Percentiles rank a stretch among this genome's conserved stretches.
These are phyloP conservation scores for Hevea brasiliensis DNA, from an alignment of 345 rosid species.

Conservation along the genomic window DNA sequence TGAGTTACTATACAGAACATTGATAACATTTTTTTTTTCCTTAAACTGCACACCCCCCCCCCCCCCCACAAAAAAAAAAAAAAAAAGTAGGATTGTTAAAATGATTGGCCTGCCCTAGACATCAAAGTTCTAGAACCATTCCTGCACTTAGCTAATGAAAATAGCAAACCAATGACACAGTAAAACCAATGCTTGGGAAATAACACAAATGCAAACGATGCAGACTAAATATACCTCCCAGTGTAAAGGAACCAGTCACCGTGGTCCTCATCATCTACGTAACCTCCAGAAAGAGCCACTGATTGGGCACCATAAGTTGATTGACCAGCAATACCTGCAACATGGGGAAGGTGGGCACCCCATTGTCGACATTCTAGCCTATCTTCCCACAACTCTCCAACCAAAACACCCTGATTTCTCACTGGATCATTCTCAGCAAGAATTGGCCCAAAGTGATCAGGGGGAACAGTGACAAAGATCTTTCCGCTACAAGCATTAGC, in stretches of 20 bases:
- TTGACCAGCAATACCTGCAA: conserved; percentile 69
- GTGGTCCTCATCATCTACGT: conserved; percentile 71
- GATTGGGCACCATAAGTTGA: conserved; percentile 58
- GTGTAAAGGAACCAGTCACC: conserved; percentile 89
- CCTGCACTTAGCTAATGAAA: neutral
- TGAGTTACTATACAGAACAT: too few species aligned
- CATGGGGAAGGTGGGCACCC: conserved; percentile 66
- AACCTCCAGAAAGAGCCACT: conserved; percentile 70
- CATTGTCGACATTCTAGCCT: conserved; percentile 62
- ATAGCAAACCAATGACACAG: neutral
- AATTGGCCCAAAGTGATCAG: conserved; percentile 73
- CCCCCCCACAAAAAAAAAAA: too few species aligned
- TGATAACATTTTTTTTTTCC: neutral
- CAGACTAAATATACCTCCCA: conserved; percentile 44
- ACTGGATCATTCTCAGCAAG: conserved; percentile 59
- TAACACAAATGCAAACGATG: neutral
- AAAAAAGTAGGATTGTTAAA: neutral
- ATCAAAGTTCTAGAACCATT: neutral
- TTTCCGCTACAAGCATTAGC: conserved; percentile 87
- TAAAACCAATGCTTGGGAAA: too few species aligned
- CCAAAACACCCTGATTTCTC: conserved; percentile 61
- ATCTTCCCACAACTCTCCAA: conserved; percentile 67
- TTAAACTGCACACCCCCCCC: too few species aligned
- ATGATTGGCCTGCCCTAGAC: neutral
- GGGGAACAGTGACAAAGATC: conserved; percentile 58